Base-by-base conservation (phyloP, 2,329 filamentous ascomycete genomes). In the Mycosphaerella arachidis region DNA sequence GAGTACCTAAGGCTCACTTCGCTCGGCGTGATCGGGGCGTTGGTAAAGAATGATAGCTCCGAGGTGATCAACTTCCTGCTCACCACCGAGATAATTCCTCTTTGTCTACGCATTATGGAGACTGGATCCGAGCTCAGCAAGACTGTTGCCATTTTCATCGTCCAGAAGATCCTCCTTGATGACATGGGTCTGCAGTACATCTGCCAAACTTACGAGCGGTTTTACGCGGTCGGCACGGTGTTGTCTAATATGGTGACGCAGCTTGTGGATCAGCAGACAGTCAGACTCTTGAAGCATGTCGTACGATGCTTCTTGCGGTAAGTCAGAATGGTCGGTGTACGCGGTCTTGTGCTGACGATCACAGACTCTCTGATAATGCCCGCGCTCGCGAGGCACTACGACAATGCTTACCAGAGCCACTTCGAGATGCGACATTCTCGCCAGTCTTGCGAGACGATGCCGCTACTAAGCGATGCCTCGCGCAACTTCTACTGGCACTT, bases 31-130 rank as follows among this genome's bases (percentile, higher is more conserved):
- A 97, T 99, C 67, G 94, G 94, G 59, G 94, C 94, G 1, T 82
- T 99, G 50, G 94, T 99, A 61, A 99, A 99, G 83, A 99, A 99
- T 72, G 94, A 99, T 78, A 97, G 92, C 3, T 93, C 91, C 18
- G 94, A 97, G 72, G 94, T 97, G 61, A 99, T 99, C 80, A 97
- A 97, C 80, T 99, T 99, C 74, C 87, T 99, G 56, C 83, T 99
- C 53, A 97, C 94, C 1, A 99, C 94, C 31, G 94, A 99, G 78
- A 99, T 99, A 68, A 99, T 99, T 60, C 94, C 94, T 9, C 85
- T 99, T 12, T 99, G 94, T 75, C 86, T 99, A 48, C 88, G 94
- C 62, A 99, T 99, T 72, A 99, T 99, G 94, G 94, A 99, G 80
- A 99, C 94, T 0, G 94, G 94, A 53, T 97, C 92, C 0, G 94